Evolutionary conservation across 1,284 basidiomycete genomes (phyloP).

Genomic region (Bondarzewia mesenterica): DNA sequence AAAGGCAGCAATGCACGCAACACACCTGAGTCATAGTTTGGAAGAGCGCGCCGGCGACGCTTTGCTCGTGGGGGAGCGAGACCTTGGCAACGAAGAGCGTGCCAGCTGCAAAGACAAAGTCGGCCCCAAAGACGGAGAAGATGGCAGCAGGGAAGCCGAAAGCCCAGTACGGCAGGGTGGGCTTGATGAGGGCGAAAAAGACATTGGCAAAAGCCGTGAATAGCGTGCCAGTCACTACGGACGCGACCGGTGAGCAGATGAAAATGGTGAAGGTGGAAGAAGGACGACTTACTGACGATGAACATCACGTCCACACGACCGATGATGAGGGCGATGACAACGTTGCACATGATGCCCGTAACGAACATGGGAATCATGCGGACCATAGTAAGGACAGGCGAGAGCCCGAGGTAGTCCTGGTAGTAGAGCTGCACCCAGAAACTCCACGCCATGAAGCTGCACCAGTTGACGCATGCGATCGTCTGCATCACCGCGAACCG

Average conservation of each 20-base stretch:
- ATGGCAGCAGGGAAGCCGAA: conserved; percentile 76
- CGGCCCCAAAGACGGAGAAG: conserved; percentile 67
- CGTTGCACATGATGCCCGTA: conserved; percentile 61
- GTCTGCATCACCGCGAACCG: conserved; percentile 57
- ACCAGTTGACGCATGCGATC: conserved; percentile 67
- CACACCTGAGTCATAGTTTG: conserved; percentile 57
- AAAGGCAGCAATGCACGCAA: not conserved
- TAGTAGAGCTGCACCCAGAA: conserved; percentile 65
- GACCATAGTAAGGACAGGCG: conserved; percentile 64
- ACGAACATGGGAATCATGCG: conserved; percentile 74
- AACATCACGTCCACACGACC: conserved; percentile 45
- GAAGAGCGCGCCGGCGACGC: conserved; percentile 69
- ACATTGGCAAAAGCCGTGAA: conserved; percentile 60
- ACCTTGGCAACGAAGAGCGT: conserved; percentile 72
- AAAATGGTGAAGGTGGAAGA: not conserved
- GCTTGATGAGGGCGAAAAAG: conserved; percentile 65
- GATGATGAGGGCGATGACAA: conserved; percentile 57
- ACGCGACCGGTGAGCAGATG: not conserved
- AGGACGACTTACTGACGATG: conserved; percentile 39
- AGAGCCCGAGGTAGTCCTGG: conserved; percentile 49
- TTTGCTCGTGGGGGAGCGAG: conserved; percentile 69
- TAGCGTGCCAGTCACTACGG: conserved; percentile 43
- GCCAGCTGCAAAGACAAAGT: conserved; percentile 72
- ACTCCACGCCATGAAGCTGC: conserved; percentile 47
- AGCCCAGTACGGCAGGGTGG: conserved; percentile 64